Conservation (phyloP, 2,329 filamentous ascomycete species). For the Sclerotinia spermophila region DNA sequence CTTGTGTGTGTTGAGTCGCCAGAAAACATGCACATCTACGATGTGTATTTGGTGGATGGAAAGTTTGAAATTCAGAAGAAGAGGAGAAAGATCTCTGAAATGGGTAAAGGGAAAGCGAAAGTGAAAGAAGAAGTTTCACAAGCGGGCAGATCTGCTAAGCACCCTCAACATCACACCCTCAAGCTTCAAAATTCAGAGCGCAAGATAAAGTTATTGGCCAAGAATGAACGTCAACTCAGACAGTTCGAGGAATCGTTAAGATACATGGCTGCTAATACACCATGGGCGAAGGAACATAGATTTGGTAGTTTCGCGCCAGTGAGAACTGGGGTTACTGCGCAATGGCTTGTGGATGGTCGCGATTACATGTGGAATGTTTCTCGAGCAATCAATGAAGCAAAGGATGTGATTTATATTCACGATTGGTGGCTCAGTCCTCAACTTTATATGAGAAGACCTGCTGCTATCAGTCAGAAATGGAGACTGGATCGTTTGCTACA, state of each 20-base stretch:
- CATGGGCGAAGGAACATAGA: constrained; percentile 78
- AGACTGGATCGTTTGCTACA: constrained; percentile 89
- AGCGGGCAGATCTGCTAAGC: constrained; percentile 38
- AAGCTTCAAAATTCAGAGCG: constrained; percentile 89
- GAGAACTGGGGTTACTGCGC: constrained; percentile 78
- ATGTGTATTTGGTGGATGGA: constrained; percentile 94
- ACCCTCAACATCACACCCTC: constrained; percentile 72
- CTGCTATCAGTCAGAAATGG: constrained; percentile 97
- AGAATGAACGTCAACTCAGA: constrained; percentile 81
- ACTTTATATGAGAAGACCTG: constrained; percentile 88
- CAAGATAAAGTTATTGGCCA: constrained; percentile 84
- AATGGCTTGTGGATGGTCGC: constrained; percentile 94
- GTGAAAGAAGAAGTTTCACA: constrained; percentile 23
- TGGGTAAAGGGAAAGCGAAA: constrained; percentile 51
- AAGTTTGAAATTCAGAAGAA: constrained; percentile 81
- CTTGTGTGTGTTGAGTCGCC: constrained; percentile 98
- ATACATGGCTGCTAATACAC: constrained; percentile 77
- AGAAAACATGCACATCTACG: constrained; percentile 97
- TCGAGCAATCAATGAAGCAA: constrained; percentile 91
- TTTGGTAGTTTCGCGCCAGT: constrained; percentile 95
- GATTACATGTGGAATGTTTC: constrained; percentile 99
- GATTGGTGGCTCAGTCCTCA: constrained; percentile 99
- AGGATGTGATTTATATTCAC: constrained; percentile 97
- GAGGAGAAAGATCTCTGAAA: constrained; percentile 52
- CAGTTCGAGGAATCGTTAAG: constrained; percentile 94